Evolutionary conservation across 2,329 filamentous ascomycete genomes (phyloP).

Genomic region (Colletotrichum incanum): DNA sequence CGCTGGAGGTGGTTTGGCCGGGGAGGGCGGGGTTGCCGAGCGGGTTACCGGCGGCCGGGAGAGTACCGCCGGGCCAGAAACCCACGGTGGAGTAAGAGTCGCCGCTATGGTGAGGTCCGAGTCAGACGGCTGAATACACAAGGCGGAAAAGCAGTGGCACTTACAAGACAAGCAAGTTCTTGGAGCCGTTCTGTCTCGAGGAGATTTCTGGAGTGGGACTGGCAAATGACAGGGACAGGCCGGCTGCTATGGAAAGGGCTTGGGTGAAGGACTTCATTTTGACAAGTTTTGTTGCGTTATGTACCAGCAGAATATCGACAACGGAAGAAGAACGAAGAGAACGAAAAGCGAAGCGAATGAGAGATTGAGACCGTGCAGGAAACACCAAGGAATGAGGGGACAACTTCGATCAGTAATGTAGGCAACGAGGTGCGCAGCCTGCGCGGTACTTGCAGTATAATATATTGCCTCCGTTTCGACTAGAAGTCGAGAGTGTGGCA

Average conservation of each 20-base stretch:
- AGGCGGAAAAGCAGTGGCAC: background rate
- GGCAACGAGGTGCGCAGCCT: background rate
- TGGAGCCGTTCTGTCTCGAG: slow-evolving; percentile 27
- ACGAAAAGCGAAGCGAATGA: slow-evolving; percentile 15
- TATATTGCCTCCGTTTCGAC: background rate
- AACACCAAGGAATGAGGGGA: slow-evolving; percentile 12
- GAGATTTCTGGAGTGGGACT: slow-evolving; percentile 20
- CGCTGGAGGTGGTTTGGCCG: slow-evolving; percentile 62
- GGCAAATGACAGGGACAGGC: slow-evolving; percentile 37
- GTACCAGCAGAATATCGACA: slow-evolving; percentile 33
- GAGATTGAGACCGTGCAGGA: background rate
- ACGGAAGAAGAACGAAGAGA: background rate
- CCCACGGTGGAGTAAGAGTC: slow-evolving; percentile 74
- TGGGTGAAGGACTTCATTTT: slow-evolving; percentile 34
- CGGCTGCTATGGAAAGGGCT: slow-evolving; percentile 29
- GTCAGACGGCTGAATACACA: slow-evolving; percentile 1
- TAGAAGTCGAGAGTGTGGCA: background rate
- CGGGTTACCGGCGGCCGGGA: slow-evolving; percentile 69
- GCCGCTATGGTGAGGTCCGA: slow-evolving; percentile 56
- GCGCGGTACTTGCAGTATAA: slow-evolving; percentile 4
- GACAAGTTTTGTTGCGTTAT: background rate
- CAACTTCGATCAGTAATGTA: background rate
- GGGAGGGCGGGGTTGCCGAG: slow-evolving; percentile 73
- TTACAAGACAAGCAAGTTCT: slow-evolving; percentile 38
- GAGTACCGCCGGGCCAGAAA: slow-evolving; percentile 65